Conservation (phyloP, 495 filamentous ascomycete genomes). For the Aspergillus incahuasiensis region DNA sequence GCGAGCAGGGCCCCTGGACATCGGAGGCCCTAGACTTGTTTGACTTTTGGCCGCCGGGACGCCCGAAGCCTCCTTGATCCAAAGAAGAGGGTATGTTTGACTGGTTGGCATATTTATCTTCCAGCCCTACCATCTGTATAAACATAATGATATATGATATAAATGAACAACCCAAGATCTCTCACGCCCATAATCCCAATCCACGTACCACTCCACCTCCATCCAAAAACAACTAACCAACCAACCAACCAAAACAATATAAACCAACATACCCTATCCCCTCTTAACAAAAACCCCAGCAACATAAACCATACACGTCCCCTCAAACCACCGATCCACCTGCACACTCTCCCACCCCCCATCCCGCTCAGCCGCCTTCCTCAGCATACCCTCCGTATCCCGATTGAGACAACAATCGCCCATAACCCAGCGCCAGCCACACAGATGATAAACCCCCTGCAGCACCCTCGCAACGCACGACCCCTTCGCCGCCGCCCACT, state of each 20-base stretch:
- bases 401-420: conserved; percentile 58
- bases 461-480: conserved; percentile 44
- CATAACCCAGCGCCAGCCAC: conserved; percentile 45
- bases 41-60: conserved; percentile 47
- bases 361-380: conserved; percentile 34
- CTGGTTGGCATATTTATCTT: too few species aligned
- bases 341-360: conserved; percentile 56
- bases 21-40: conserved; percentile 57
- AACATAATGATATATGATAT: neutral
- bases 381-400: conserved; percentile 49
- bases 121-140: neutral
- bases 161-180: too few species aligned
- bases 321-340: conserved; percentile 45
- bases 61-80: too few species aligned
- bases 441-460: conserved; percentile 28
- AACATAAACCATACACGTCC: conserved; percentile 50
- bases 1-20: conserved; percentile 50
- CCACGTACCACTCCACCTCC: neutral
- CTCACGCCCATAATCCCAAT: neutral
- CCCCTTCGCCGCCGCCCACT: conserved; percentile 43
- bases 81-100: too few species aligned
- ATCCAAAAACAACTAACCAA: neutral
- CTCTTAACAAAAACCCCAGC: conserved; percentile 50
- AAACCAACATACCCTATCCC: conserved; percentile 5
- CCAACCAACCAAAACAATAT: too few species aligned